Base-by-base conservation (phyloP, 2,329 filamentous ascomycete genomes). In the Acrodontium crateriforme region DNA sequence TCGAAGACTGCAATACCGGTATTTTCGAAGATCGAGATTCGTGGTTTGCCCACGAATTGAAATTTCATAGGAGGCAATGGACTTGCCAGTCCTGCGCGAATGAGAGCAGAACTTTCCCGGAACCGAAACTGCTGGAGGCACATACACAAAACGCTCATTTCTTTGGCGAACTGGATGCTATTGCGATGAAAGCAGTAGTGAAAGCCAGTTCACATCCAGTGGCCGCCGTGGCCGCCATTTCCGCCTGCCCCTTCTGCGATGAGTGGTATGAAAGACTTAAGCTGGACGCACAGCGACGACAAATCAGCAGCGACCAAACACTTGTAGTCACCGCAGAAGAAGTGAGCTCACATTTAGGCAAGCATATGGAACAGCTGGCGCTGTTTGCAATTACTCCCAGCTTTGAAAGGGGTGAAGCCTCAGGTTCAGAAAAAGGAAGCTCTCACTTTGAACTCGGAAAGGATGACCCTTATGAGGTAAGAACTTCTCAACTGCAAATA, bases 1-100 rank as follows among this genome's bases (percentile, higher is more conserved):
- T 25, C 24, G 17, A 25, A 18, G 31, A 37, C 10, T 48, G 45
- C 21, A 29, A 40, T n/a, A 19, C 26, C 3, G 38, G 44, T 10
- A 27, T 48, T 3, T 46, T 46, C 18, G 32, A 34, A 28, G 32
- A 40, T 16, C 35, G 27, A 11, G 22, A 28, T 8, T 27, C 31
- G 5, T 46, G 43, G 44, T 39, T 42, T 24, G 23, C 32, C 6
- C 44, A 47, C 20, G 40, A 46, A 17, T 13, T 36, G 9, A 19
- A 36, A 16, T 14, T 15, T 10, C 44, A 47, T 26, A 32, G 39
- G 16, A 28, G 22, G 1, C 18, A 27, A 18, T 46, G 39, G 39
- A 14, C 17, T 6, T 47, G 44, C 22, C 28, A 10, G n/a, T 22
- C n/a, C 13, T 22, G 20, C 20, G n/a, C n/a, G n/a, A n/a, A n/a